A percentile compares a stretch with the other conserved stretches of the same genome.
These are phyloP conservation scores for Multifurca ochricompacta DNA, from an alignment of 768 basidiomycete genomes.

Conservation along the genomic window DNA sequence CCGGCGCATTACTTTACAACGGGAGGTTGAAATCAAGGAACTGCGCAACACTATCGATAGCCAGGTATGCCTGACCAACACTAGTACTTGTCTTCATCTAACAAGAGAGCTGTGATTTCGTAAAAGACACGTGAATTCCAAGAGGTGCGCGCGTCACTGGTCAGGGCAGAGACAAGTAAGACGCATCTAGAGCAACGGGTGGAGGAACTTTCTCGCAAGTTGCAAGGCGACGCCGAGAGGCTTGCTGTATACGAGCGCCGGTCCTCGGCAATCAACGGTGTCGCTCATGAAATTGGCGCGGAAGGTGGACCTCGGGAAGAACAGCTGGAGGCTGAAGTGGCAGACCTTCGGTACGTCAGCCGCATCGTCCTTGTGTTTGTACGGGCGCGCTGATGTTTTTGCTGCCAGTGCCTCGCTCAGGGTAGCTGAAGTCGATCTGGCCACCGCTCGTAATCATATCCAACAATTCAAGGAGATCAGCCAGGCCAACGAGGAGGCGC, in stretches of 20 bases:
- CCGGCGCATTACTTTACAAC: constrained; percentile 70
- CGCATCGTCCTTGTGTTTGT: background rate
- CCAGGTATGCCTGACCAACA: constrained; percentile 37
- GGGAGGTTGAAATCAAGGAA: constrained; percentile 74
- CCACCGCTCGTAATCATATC: constrained; percentile 60
- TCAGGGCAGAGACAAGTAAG: constrained; percentile 70
- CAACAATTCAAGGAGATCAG: constrained; percentile 85
- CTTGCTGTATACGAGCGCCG: constrained; percentile 80
- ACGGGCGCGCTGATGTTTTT: background rate
- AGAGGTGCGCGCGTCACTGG: constrained; percentile 60
- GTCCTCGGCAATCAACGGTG: constrained; percentile 28
- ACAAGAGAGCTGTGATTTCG: background rate
- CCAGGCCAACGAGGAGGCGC: constrained; percentile 70
- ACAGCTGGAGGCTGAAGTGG: constrained; percentile 77
- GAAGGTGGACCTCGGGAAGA: constrained; percentile 58
- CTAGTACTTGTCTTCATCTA: background rate
- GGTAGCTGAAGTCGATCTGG: constrained; percentile 68
- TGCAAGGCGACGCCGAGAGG: constrained; percentile 78
- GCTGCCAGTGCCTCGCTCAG: constrained; percentile 59
- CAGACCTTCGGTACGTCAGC: constrained; percentile 61
- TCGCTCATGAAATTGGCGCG: constrained; percentile 30
- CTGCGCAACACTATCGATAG: constrained; percentile 66
- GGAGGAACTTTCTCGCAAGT: constrained; percentile 49
- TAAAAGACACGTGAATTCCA: constrained; percentile 54
- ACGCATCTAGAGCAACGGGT: constrained; percentile 69